Evolutionary conservation across 1,139 yeast species (phyloP), one percentile per base, ranked within the genome.

Genomic region (Arxiozyma heterogenica): DNA sequence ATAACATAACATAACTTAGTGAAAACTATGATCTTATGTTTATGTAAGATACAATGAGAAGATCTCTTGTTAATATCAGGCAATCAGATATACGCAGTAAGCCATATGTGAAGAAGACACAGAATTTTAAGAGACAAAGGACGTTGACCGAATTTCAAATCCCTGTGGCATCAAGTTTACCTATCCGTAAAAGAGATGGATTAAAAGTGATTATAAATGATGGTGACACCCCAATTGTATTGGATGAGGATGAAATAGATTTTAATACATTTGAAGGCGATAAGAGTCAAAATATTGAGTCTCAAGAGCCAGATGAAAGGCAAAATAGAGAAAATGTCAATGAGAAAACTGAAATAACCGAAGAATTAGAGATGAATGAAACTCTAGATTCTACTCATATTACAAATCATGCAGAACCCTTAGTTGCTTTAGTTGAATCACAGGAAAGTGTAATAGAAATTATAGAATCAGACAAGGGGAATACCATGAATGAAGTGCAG

Each of bases 81-180:
- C 27, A 25, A 30, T 30, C 41, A n/a, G 47, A 45, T 45, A 38
- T 45, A 11, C 47, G 47, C 5, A 20, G 47, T 18, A 45, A 45
- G 20, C 47, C 47, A 27, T 38, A 45, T 45, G 41, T 45, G 20
- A 45, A 30, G 25, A 27, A 22, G 15, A 27, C 8, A 30, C 4
- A 41, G 42, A 34, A n/a, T 34, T 41, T 30, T 27, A 50, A 54
- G 51, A 52, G 52, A 30, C 69, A 65, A 51, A 53, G 62, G 46
- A 62, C 58, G 21, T 52, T 65, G 30, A 58, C 58, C 22, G 68
- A 65, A 42, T 65, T 60, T 51, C 59, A 61, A 51, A 58, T 63
- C 27, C 65, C 65, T 7, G 58, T 61, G 2, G 48, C 62, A 3
- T 46, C 59, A 12, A 18, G 55, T 18, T 44, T 59, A 20, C 53